These are phyloP conservation scores for Austroboletus sp. DNA, from an alignment of 1,284 basidiomycete genomes.

Conservation along the genomic window DNA sequence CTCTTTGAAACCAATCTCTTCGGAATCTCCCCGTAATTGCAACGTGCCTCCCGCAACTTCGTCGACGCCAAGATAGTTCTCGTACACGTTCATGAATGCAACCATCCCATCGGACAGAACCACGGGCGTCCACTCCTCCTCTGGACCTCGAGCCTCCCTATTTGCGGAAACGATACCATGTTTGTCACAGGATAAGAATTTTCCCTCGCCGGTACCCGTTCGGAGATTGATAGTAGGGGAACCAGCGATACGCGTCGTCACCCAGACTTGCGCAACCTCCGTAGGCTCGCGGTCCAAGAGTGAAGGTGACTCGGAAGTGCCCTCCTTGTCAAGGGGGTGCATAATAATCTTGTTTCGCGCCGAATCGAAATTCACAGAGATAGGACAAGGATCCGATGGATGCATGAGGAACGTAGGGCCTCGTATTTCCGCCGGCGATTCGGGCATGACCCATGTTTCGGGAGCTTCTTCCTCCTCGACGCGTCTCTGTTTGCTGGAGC, in stretches of 20 bases:
- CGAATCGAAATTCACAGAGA: slow-evolving; percentile 71
- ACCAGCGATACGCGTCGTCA: slow-evolving; percentile 74
- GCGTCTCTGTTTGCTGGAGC: slow-evolving; percentile 44
- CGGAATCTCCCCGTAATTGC: slow-evolving; percentile 75
- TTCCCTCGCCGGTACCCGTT: slow-evolving; percentile 76
- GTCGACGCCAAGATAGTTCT: slow-evolving; percentile 75
- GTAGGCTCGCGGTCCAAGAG: slow-evolving; percentile 61
- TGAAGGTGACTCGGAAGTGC: slow-evolving; percentile 36
- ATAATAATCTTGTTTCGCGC: slow-evolving; percentile 67
- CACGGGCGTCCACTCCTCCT: slow-evolving; percentile 82
- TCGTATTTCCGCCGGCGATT: slow-evolving; percentile 64
- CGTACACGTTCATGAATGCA: slow-evolving; percentile 78
- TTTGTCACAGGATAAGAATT: slow-evolving; percentile 79
- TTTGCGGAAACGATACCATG: slow-evolving; percentile 77
- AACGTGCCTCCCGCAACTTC: slow-evolving; percentile 76
- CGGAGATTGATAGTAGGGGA: slow-evolving; percentile 75
- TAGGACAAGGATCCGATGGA: slow-evolving; percentile 65
- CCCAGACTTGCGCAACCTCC: slow-evolving; percentile 83
- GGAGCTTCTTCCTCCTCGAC: slow-evolving; percentile 56
- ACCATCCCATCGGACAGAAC: slow-evolving; percentile 72
- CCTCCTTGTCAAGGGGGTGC: slow-evolving; percentile 57
- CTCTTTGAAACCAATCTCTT: slow-evolving; percentile 73
- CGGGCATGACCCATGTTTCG: slow-evolving; percentile 75
- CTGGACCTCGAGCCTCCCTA: slow-evolving; percentile 75
- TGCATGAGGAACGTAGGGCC: slow-evolving; percentile 79